phyloP scores from a whole-genome alignment of 1,284 basidiomycete species.

The Meira nashicola region DNA sequence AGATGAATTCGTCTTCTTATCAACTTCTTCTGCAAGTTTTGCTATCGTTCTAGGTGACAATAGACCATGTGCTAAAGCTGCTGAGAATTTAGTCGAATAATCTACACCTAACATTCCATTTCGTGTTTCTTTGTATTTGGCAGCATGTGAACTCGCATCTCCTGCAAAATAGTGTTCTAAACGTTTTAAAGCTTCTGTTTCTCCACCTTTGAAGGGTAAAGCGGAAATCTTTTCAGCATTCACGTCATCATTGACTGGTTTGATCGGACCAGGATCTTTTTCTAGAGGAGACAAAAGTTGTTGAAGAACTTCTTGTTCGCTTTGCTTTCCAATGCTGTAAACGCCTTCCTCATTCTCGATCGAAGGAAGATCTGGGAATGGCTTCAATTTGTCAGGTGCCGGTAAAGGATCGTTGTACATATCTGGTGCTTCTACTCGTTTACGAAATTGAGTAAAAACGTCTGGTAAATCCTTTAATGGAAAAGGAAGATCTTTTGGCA shows the following conservation, averaged over 20 bases:
- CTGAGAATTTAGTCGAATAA: slow-evolving; percentile 21
- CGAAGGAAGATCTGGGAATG: slow-evolving; percentile 19
- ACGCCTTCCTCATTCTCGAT: slow-evolving; percentile 20
- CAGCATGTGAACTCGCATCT: slow-evolving; percentile 19
- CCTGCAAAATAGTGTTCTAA: slow-evolving; percentile 33
- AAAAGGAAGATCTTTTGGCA: slow-evolving; percentile 21
- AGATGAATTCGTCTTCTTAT: slow-evolving; percentile 11
- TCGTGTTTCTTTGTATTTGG: slow-evolving; percentile 36
- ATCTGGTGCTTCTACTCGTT: slow-evolving; percentile 33
- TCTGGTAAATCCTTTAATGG: slow-evolving; percentile 37
- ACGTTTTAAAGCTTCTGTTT: slow-evolving; percentile 33
- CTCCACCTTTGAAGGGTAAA: slow-evolving; percentile 39
- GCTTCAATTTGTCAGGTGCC: slow-evolving; percentile 29
- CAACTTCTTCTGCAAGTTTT: slow-evolving; percentile 26
- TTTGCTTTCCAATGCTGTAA: slow-evolving; percentile 12
- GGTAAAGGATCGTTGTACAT: slow-evolving; percentile 29
- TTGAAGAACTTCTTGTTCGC: not conserved
- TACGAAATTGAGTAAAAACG: slow-evolving; percentile 44
- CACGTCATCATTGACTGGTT: slow-evolving; percentile 1
- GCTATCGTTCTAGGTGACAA: slow-evolving; percentile 38
- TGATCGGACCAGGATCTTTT: slow-evolving; percentile 22
- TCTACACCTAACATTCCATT: slow-evolving; percentile 4
- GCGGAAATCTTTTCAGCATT: slow-evolving; percentile 12
- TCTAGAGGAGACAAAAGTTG: slow-evolving; percentile 28
- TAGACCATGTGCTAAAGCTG: slow-evolving; percentile 35